Conservation (phyloP, 2,329 filamentous ascomycete genomes). For the Aspergillus pseudotamarii region DNA sequence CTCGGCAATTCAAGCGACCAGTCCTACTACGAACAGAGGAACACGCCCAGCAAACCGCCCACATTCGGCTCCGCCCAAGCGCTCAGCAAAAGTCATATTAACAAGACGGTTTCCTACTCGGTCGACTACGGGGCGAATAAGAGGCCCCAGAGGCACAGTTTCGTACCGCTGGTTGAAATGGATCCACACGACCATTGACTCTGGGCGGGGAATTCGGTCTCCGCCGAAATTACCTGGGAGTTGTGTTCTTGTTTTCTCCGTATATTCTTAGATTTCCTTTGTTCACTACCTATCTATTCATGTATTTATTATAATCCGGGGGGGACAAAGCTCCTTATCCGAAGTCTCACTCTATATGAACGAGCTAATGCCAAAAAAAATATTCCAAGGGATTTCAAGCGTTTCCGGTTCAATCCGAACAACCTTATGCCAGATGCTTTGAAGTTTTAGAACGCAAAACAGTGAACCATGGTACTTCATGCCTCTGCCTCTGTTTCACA, state of each 20-base stretch:
- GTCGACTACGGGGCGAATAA: conserved; percentile 26
- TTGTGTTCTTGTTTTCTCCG: neutral
- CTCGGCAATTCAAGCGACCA: conserved; percentile 14
- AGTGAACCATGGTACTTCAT: neutral
- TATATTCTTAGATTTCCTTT: neutral
- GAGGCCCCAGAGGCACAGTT: conserved; percentile 1
- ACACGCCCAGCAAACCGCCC: conserved; percentile 2
- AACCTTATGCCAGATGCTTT: neutral
- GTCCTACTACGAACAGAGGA: conserved; percentile 16
- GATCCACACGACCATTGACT: neutral
- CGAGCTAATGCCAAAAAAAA: neutral
- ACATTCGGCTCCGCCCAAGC: neutral
- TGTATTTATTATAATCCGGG: neutral
- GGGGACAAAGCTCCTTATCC: neutral
- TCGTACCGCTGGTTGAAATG: conserved; percentile 1
- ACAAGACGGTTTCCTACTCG: conserved; percentile 29
- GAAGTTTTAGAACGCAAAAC: neutral
- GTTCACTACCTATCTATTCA: neutral
- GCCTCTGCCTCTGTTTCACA: neutral
- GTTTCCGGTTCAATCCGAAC: neutral
- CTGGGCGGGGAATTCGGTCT: neutral
- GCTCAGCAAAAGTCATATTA: conserved; percentile 21
- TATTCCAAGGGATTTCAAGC: neutral
- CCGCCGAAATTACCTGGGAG: neutral
- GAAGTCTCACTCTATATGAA: neutral